These are phyloP conservation scores for Apiospora malaysiana DNA, from an alignment of 2,329 filamentous ascomycete genomes.

Conservation along the genomic window DNA sequence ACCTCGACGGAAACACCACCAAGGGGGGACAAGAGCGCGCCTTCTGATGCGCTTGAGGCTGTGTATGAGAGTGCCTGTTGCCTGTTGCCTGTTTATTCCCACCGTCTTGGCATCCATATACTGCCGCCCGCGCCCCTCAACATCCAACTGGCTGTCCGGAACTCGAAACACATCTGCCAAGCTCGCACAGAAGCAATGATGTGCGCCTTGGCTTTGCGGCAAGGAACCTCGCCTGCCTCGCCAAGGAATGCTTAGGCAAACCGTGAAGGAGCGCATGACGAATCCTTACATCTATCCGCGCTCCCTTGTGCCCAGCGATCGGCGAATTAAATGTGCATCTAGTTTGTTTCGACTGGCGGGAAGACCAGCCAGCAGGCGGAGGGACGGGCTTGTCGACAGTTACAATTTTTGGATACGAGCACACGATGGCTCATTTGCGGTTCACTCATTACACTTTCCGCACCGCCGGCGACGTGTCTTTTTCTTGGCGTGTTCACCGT, in stretches of 20 bases:
- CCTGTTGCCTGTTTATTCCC: slow-evolving; percentile 3
- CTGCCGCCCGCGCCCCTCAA: background rate
- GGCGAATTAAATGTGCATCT: background rate
- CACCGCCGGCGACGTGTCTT: background rate
- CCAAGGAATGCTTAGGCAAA: slow-evolving; percentile 13
- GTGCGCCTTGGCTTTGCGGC: slow-evolving; percentile 15
- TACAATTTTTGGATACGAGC: background rate
- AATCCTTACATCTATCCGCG: background rate
- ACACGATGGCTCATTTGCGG: background rate
- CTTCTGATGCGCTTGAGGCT: background rate
- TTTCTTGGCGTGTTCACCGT: slow-evolving; percentile 5
- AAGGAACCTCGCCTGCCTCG: slow-evolving; percentile 2
- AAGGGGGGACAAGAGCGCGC: background rate
- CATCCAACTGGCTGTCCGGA: background rate
- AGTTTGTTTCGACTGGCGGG: background rate
- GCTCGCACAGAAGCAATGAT: slow-evolving; percentile 16
- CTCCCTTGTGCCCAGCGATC: slow-evolving; percentile 13
- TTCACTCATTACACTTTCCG: background rate
- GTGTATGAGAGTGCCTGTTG: slow-evolving; percentile 4
- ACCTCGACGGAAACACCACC: slow-evolving; percentile 6
- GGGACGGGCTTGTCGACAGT: background rate
- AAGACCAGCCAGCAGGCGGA: background rate
- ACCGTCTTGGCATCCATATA: slow-evolving; percentile 16
- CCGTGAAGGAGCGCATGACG: slow-evolving; percentile 3
- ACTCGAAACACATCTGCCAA: slow-evolving; percentile 16